These are phyloP conservation scores for Periconia digitata DNA, from an alignment of 2,329 filamentous ascomycete genomes.

Conservation along the genomic window DNA sequence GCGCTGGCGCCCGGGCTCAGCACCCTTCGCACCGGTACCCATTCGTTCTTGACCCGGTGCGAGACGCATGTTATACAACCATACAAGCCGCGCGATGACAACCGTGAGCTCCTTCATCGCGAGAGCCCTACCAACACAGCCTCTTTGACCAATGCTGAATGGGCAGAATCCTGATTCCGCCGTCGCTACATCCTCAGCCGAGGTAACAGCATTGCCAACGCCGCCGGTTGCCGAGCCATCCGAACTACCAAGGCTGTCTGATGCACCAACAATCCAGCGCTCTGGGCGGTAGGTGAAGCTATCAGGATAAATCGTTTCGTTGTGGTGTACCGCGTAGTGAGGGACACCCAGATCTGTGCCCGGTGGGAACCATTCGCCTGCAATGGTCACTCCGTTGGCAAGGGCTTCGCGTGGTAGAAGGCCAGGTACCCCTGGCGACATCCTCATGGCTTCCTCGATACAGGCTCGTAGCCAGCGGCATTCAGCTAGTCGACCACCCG, in stretches of 20 bases:
- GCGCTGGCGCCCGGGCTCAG: background rate
- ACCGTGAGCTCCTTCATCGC: conserved; percentile 9
- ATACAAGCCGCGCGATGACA: conserved; percentile 9
- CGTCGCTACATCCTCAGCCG: background rate
- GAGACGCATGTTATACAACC: conserved; percentile 11
- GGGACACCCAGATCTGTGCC: conserved; percentile 23
- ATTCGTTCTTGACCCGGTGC: conserved; percentile 5
- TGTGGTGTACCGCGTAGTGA: conserved; percentile 30
- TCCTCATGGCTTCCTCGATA: conserved; percentile 36
- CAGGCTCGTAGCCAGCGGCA: conserved; percentile 33
- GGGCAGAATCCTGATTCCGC: conserved; percentile 4
- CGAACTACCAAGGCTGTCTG: background rate
- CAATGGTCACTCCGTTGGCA: conserved; percentile 19
- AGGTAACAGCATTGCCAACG: too few species aligned
- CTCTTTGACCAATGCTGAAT: conserved; percentile 6
- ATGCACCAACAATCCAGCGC: conserved; percentile 12
- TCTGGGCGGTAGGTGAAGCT: conserved; percentile 18
- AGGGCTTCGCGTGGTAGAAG: conserved; percentile 23
- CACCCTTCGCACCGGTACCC: background rate
- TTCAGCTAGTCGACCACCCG: conserved; percentile 18
- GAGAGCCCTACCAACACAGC: conserved; percentile 10
- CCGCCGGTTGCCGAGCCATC: too few species aligned
- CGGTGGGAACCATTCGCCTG: conserved; percentile 20
- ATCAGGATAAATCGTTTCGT: conserved; percentile 18
- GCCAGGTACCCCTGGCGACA: conserved; percentile 25